Base-by-base conservation (phyloP, 2,329 filamentous ascomycete genomes). In the Monosporascus sp. region DNA sequence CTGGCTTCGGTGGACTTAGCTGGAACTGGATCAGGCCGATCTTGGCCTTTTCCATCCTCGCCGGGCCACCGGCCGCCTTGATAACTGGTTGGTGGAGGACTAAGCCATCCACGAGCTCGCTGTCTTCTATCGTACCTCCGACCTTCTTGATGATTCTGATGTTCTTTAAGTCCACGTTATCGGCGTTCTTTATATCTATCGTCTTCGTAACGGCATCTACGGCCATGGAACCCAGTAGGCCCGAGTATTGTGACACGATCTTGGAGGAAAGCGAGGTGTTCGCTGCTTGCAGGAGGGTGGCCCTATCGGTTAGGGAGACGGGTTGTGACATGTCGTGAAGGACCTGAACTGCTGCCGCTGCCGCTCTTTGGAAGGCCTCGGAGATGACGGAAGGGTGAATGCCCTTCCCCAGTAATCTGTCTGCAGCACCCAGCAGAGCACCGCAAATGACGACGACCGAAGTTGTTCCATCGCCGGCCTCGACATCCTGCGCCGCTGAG, bases 21-120 rank as follows among this genome's bases (percentile, higher is more conserved):
- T 99, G 94, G 82, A 99, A 99, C 71, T 99, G 94, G 62, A 99
- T 97, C 57, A 99, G 80, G 60, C 89, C 94, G 74, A 99, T 99
- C 75, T 81, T 88, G 58, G 94, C 94, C 83, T 99, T 99, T 75
- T 99, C 94, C 79, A 97, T 96, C 66, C 92, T 84, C 62, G 85
- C 82, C 51, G 94, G 93, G 6, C 94, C 94, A 65, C 91, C 89
- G 31, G 90, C 92, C 68, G 86, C 91, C 82, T 99, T 99, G 68
- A 97, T 83, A 42, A 96, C 92, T 34, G 86, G 85, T 72, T 99
- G 94, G 66, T 90, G 91, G 62, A 99, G 80, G 51, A 97, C 92
- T 54, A 99, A 74, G 31, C 94, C 94, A 65, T 99, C 94, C 38
- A 97, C 85, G 79, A 99, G 88, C 75, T 99, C 94, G 68, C 90